Evolutionary conservation across 2,329 filamentous ascomycete genomes (phyloP).

Genomic region (Penicillium crustosum): DNA sequence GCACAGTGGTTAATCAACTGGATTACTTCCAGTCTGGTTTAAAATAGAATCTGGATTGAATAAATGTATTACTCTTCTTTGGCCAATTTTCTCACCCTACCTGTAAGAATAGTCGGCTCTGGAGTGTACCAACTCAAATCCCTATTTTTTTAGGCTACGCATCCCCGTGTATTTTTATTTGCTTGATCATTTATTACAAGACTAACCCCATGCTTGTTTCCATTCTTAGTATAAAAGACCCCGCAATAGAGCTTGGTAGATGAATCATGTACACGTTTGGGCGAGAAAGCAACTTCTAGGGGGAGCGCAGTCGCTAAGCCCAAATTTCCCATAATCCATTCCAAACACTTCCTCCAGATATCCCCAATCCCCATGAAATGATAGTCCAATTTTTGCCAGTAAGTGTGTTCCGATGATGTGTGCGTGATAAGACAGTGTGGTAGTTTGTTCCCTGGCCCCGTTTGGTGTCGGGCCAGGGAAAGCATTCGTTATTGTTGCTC

Average conservation of each 20-base stretch:
- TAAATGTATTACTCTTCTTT: not conserved
- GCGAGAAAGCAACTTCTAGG: not conserved
- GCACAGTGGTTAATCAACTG: not conserved
- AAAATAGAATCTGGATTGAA: not conserved
- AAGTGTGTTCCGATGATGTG: constrained; percentile 1
- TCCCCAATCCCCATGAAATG: not conserved
- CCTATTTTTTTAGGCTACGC: not conserved
- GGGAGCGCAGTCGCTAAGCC: not conserved
- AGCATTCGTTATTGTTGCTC: constrained; percentile 18
- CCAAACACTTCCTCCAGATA: not conserved
- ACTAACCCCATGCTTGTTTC: not conserved
- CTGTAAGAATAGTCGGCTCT: not conserved
- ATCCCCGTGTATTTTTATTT: not conserved
- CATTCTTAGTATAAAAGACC: not conserved
- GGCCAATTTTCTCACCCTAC: not conserved
- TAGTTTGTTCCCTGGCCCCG: constrained; percentile 14
- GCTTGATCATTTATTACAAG: not conserved
- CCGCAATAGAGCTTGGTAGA: not conserved
- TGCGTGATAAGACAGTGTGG: not conserved
- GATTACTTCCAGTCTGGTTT: not conserved
- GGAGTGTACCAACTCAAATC: too few species aligned
- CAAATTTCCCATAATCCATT: not conserved
- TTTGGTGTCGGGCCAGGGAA: constrained; percentile 15
- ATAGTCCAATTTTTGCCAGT: not conserved
- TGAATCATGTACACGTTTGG: not conserved